phyloP scores from a whole-genome alignment of 2,329 filamentous ascomycete genomes.

The Alternaria novae-zelandiae region DNA sequence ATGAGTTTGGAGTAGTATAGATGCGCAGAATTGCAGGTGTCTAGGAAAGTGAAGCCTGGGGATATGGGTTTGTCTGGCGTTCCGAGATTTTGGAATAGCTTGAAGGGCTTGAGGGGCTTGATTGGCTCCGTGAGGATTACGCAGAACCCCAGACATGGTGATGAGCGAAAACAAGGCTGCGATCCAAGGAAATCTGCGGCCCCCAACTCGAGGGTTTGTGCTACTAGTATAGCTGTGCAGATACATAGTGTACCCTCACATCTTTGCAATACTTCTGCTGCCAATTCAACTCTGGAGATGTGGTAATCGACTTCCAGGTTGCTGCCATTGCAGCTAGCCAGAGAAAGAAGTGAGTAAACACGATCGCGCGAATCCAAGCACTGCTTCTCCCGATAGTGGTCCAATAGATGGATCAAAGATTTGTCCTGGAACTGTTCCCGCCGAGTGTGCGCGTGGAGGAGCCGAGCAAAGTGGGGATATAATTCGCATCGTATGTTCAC shows the following conservation, averaged over 20 bases:
- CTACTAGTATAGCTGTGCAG: background rate
- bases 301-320: slow-evolving; percentile 3
- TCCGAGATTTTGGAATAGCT: too few relatives aligned
- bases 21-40: too few relatives aligned
- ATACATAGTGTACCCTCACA: background rate
- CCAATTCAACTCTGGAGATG: background rate
- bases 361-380: slow-evolving; percentile 10
- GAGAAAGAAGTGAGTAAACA: slow-evolving; percentile 8
- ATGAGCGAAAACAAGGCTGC: background rate
- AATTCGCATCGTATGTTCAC: too few relatives aligned
- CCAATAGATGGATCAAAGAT: background rate
- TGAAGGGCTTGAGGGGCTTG: too few relatives aligned
- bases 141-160: background rate
- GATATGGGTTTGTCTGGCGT: too few relatives aligned
- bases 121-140: too few relatives aligned
- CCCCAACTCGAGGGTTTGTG: background rate
- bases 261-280: background rate
- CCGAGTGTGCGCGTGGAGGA: background rate
- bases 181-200: background rate
- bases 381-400: background rate
- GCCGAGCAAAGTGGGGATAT: too few relatives aligned
- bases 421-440: background rate
- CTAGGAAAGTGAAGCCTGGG: too few relatives aligned
- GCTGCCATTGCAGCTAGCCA: background rate
- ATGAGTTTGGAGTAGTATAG: too few relatives aligned